A percentile compares a stretch with the other conserved stretches of the same genome.
Evolutionary conservation across 352 stramenopile species (phyloP).

Genomic region (Phytopythium vexans): DNA sequence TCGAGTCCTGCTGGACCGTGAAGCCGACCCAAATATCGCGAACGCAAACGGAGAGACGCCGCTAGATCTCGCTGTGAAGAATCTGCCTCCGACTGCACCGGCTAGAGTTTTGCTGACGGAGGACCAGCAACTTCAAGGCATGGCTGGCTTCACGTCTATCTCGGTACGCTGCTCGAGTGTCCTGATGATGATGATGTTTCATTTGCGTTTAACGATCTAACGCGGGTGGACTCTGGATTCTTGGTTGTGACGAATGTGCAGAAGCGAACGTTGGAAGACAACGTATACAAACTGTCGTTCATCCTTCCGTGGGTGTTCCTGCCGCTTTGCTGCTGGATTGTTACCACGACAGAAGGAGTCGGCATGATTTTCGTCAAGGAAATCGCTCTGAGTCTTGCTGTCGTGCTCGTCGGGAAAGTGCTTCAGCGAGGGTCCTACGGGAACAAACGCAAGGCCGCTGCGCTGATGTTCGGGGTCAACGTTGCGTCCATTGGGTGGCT

Average conservation of each 20-base stretch:
- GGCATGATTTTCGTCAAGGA: constrained; percentile 37
- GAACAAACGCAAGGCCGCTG: constrained; percentile 69
- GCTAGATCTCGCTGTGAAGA: constrained; percentile 34
- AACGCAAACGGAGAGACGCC: constrained; percentile 52
- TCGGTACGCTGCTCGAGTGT: constrained; percentile 15
- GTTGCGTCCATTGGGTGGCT: constrained; percentile 69
- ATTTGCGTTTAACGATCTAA: background rate
- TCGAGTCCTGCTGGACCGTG: constrained; percentile 63
- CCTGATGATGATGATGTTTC: background rate
- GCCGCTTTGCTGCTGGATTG: constrained; percentile 36
- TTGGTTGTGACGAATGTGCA: constrained; percentile 4
- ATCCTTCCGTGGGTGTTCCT: constrained; percentile 68
- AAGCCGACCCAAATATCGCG: constrained; percentile 33
- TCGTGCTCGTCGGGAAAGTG: constrained; percentile 44
- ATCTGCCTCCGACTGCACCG: constrained; percentile 33
- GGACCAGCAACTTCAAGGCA: constrained; percentile 44
- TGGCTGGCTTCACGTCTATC: constrained; percentile 38
- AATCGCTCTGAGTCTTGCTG: constrained; percentile 18
- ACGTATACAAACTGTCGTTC: constrained; percentile 74
- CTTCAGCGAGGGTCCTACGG: constrained; percentile 63
- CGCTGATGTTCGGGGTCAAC: constrained; percentile 74
- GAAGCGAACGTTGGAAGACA: constrained; percentile 59
- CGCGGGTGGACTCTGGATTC: background rate
- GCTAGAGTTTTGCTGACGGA: constrained; percentile 48
- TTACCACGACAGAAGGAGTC: constrained; percentile 28